These are phyloP conservation scores for Naganishia friedmannii DNA, from an alignment of 768 basidiomycete species.

Conservation along the genomic window DNA sequence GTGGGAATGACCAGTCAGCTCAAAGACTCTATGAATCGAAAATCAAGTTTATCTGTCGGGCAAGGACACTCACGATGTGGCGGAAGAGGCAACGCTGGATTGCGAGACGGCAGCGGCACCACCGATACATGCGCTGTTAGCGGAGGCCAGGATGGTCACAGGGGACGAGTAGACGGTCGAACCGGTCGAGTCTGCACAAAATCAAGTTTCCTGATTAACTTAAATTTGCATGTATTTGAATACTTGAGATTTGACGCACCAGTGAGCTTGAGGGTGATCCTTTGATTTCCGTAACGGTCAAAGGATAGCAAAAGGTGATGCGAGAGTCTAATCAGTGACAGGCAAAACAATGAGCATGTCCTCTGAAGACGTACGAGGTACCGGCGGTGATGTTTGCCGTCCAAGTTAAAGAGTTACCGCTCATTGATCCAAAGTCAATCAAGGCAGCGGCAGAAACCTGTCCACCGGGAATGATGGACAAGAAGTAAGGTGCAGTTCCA, in stretches of 20 bases:
- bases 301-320: not conserved
- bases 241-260: not conserved
- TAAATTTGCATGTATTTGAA: not conserved
- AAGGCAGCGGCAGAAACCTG: constrained; percentile 57
- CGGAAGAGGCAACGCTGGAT: constrained; percentile 25
- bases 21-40: not conserved
- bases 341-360: not conserved
- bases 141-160: constrained; percentile 43
- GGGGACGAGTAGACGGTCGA: constrained; percentile 43
- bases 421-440: constrained; percentile 55
- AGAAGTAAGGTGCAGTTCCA: constrained; percentile 45
- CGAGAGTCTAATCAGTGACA: not conserved
- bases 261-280: constrained; percentile 23
- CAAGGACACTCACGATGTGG: constrained; percentile 26
- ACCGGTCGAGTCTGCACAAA: constrained; percentile 64
- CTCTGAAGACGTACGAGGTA: constrained; percentile 41
- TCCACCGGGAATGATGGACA: constrained; percentile 58
- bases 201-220: not conserved
- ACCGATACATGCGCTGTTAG: constrained; percentile 40
- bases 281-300: not conserved
- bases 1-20: constrained; percentile 11
- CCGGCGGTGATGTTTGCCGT: constrained; percentile 56
- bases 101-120: constrained; percentile 38
- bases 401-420: constrained; percentile 60
- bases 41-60: constrained; percentile 14